phyloP scores from a whole-genome alignment of 352 stramenopile species.

The Elongisporangium undulatum region DNA sequence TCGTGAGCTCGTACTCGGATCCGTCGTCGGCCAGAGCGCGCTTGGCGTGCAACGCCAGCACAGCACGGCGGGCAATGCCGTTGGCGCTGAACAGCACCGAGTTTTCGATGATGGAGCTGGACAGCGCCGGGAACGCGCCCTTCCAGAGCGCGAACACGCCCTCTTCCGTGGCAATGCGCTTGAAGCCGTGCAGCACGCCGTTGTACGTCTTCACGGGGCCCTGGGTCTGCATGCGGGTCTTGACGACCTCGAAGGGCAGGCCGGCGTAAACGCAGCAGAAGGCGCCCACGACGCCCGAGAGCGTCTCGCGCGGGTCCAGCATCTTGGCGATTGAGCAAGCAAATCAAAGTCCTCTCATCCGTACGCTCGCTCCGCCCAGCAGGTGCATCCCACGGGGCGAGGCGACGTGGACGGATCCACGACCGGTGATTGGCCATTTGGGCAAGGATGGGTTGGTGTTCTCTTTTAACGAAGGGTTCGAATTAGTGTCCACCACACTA shows the following conservation, averaged over 20 bases:
- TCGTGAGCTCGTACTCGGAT: conserved; percentile 57
- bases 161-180: conserved; percentile 69
- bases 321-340: conserved; percentile 16
- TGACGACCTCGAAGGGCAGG: conserved; percentile 87
- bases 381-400: no score
- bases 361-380: no score
- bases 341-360: no score
- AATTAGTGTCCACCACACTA: no score
- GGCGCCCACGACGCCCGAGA: conserved; percentile 66
- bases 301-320: conserved; percentile 74
- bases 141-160: conserved; percentile 80
- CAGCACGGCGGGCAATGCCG: conserved; percentile 63
- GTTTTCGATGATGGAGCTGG: conserved; percentile 88
- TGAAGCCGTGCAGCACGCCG: conserved; percentile 61
- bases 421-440: no score
- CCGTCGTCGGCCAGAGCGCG: conserved; percentile 28
- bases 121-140: conserved; percentile 81
- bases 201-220: conserved; percentile 49
- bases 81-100: conserved; percentile 88
- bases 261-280: conserved; percentile 83
- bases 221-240: conserved; percentile 84
- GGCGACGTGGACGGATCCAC: no score
- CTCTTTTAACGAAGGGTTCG: no score
- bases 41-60: conserved; percentile 53
- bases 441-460: no score